Evolutionary conservation across 371 early-diverging fungal genomes (phyloP).

Genomic region (Neoconidiobolus thromboides): DNA sequence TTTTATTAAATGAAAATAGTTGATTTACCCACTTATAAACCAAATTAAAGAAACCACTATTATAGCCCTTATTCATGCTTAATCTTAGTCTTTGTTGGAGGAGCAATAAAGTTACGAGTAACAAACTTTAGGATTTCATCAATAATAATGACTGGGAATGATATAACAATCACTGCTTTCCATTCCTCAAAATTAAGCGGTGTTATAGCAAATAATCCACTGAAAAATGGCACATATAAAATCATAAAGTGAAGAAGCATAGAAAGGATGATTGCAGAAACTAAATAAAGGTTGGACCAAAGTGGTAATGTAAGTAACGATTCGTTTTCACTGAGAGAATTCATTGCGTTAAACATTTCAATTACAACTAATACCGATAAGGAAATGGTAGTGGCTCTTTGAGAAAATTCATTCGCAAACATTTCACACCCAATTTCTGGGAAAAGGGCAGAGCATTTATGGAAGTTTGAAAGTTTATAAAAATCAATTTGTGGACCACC

Average conservation of each 20-base stretch:
- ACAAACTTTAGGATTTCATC: conserved; percentile 84
- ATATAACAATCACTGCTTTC: conserved; percentile 75
- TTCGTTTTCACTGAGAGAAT: conserved; percentile 82
- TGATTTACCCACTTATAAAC: too few species aligned
- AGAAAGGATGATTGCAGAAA: conserved; percentile 60
- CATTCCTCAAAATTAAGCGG: conserved; percentile 77
- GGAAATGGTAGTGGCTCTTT: conserved; percentile 86
- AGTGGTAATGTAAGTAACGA: conserved; percentile 73
- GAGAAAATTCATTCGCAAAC: conserved; percentile 58
- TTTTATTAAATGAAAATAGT: too few species aligned
- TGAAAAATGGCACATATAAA: conserved; percentile 64
- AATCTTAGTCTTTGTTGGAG: too few species aligned
- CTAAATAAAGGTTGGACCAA: conserved; percentile 77
- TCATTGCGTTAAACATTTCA: conserved; percentile 95
- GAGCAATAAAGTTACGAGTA: conserved; percentile 34
- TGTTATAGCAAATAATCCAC: conserved; percentile 67
- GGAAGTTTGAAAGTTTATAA: conserved; percentile 79
- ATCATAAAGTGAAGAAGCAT: conserved; percentile 89
- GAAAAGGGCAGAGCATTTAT: conserved; percentile 62
- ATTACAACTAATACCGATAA: conserved; percentile 87
- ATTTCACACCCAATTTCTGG: conserved; percentile 82
- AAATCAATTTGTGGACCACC: conserved; percentile 74
- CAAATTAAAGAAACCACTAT: too few species aligned
- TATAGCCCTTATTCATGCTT: too few species aligned
- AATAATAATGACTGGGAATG: conserved; percentile 72